Evolutionary conservation across 441 rosid genomes (phyloP), one percentile per base, ranked within the genome.

Genomic region (Populus trichocarpa): DNA sequence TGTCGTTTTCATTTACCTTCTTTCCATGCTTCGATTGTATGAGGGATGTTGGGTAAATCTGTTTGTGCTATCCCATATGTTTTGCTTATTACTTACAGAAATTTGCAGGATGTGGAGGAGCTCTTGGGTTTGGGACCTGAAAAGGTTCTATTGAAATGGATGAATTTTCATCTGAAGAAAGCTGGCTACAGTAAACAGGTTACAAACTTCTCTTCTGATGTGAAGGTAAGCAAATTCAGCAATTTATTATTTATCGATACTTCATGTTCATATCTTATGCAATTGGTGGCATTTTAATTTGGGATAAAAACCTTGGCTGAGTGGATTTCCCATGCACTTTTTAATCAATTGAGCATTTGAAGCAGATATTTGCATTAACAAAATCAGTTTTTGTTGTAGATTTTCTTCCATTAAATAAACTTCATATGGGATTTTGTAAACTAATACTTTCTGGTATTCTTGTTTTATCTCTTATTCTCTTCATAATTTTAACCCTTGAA

Each of bases 121-220:
- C 97, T 97, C 66, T 83, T 88, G 91, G 84, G 92, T 79, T 87
- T 97, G 83, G 85, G 96, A 70, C 99, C 99, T 72, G 99, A 95
- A 86, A 97, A 97, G 86, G 94, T 97, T 83, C 72, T 97, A 74
- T 87, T 97, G 46, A 94, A 94, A 84, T 97, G 99, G 98, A 97
- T 97, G 99, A 97, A 97, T 81, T 91, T 89, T 79, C 99, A 97
- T 84, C 83, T 97, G 81, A 95, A 97, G 90, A 97, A 97, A 87
- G 96, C 88, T 76, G 99, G 99, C 63, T 97, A 97, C 68, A 82
- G 74, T 35, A 97, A 95, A 85, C 87, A 91, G 82, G 98, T 95
- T 77, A 89, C 98, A 20, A 97, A 97, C 83, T 97, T 97, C 84
- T 91, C 99, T 63, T 83, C 97, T 69, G 99, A 97, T 86, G 88